Evolutionary conservation across 345 rosid species (phyloP), one percentile per base, ranked within the genome.

Genomic region (Pelargonium nanum): DNA sequence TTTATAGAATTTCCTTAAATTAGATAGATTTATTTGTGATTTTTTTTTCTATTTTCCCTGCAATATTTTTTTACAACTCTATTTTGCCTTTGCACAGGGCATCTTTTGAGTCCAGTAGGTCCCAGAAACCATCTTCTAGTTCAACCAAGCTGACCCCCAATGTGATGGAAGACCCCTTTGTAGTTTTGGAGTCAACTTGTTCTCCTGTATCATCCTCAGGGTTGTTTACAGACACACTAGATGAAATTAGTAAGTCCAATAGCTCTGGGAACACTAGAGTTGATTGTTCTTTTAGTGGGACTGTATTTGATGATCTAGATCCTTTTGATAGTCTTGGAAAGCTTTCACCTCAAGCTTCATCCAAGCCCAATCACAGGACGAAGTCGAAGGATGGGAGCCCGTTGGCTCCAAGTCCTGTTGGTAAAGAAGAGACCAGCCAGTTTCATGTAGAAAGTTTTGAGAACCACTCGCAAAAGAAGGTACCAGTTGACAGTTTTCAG

Each of bases 311-410:
- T 76, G 94, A 84, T 73, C 25, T 79, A 63, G 96, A 85, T 65
- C 74, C 97, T 15, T 75, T 87, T 53, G 82, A 80, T 50, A 70
- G 63, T 74, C 78, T 85, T 75, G 89, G 84, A 54, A 86, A 78
- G 65, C 66, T 83, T 45, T 71, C 68, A 23, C 88, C 83, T 13
- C 54, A 73, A 19, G 70, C 70, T 58, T 75, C 80, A 66, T 52
- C 83, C 13, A 82, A 80, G 66, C 55, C 54, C 55, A 77, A 73
- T 72, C 72, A 69, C 68, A 77, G 72, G 61, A 68, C 66, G 68
- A n/a, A n/a, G n/a, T n/a, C n/a, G n/a, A 75, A 82, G 56, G 88
- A 86, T 63, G 58, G 61, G 59, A 76, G 82, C 61, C 82, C 78
- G 67, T 57, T 69, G 68, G 30, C 80, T 22, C 81, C 76, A 67